These are phyloP conservation scores for Coemansia sp. DNA, from an alignment of 192 early-diverging fungal species.

Conservation along the genomic window DNA sequence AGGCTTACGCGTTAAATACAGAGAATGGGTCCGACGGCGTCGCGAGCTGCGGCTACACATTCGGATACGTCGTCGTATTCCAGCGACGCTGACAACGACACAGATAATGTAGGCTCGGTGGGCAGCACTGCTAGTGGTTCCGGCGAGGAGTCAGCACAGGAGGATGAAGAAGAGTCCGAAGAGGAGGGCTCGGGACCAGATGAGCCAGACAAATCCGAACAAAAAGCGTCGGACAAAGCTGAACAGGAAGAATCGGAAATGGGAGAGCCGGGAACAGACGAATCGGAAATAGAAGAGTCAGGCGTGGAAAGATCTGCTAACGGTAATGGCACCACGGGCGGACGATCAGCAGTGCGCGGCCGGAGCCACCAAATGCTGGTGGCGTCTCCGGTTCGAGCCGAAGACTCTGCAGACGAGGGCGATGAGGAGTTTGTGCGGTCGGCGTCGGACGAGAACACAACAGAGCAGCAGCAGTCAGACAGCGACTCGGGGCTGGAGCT, in stretches of 20 bases:
- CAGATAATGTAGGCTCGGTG: neutral
- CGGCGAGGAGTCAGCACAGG: neutral
- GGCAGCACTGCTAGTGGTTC: neutral
- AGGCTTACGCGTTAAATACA: no score
- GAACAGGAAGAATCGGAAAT: neutral
- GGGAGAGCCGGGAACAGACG: neutral
- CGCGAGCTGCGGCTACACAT: neutral
- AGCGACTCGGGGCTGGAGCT: neutral
- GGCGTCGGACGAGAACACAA: neutral
- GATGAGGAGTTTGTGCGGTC: constrained; percentile 27
- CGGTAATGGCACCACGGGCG: neutral
- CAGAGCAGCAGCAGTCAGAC: neutral
- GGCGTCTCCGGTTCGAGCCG: neutral
- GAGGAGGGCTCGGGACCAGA: no score
- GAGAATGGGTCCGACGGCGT: constrained; percentile 12
- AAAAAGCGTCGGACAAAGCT: neutral
- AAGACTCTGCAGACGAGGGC: constrained; percentile 12
- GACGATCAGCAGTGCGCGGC: neutral
- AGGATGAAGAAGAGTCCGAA: neutral
- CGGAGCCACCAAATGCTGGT: neutral
- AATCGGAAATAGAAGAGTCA: neutral
- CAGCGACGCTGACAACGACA: neutral
- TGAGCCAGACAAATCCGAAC: no score
- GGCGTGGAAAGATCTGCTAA: neutral
- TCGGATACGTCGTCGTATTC: neutral